These are phyloP conservation scores for Thraustochytrium striatum DNA, from an alignment of 352 stramenopile genomes.

Conservation along the genomic window DNA sequence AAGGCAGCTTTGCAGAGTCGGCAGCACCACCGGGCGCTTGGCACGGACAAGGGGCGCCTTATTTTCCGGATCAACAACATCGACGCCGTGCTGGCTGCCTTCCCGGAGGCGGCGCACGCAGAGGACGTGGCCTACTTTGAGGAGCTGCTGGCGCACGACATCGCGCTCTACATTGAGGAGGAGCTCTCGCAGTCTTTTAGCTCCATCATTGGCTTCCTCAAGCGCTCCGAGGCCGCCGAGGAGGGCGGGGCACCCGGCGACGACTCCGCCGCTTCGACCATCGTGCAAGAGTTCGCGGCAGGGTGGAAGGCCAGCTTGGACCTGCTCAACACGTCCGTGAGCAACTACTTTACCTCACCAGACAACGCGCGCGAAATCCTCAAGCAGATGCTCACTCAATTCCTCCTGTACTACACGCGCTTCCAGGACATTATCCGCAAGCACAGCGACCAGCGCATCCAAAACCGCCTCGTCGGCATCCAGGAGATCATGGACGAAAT, in stretches of 20 bases:
- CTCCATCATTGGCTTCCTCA: slow-evolving; percentile 95
- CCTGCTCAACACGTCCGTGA: slow-evolving; percentile 82
- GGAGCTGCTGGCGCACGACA: slow-evolving; percentile 81
- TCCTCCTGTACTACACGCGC: slow-evolving; percentile 96
- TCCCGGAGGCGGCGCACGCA: slow-evolving; percentile 48
- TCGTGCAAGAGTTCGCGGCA: slow-evolving; percentile 24
- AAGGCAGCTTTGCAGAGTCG: slow-evolving; percentile 59
- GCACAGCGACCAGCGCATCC: slow-evolving; percentile 67
- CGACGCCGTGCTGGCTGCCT: slow-evolving; percentile 80
- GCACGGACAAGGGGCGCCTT: slow-evolving; percentile 82
- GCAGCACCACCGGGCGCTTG: slow-evolving; percentile 78
- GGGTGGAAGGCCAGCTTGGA: slow-evolving; percentile 84
- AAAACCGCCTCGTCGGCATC: slow-evolving; percentile 88
- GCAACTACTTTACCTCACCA: slow-evolving; percentile 94
- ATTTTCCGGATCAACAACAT: slow-evolving; percentile 99
- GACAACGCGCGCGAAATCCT: slow-evolving; percentile 98
- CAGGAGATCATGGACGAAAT: slow-evolving; percentile 90
- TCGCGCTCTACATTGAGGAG: slow-evolving; percentile 95
- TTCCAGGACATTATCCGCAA: slow-evolving; percentile 95
- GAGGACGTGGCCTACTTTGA: slow-evolving; percentile 91
- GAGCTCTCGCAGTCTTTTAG: slow-evolving; percentile 85
- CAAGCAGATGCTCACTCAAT: slow-evolving; percentile 95
- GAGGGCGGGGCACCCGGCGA: slow-evolving; percentile 87
- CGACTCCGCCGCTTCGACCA: slow-evolving; percentile 82
- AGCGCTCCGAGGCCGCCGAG: slow-evolving; percentile 79